These are phyloP conservation scores for Populus simonii DNA, from an alignment of 345 rosid species.

Conservation along the genomic window DNA sequence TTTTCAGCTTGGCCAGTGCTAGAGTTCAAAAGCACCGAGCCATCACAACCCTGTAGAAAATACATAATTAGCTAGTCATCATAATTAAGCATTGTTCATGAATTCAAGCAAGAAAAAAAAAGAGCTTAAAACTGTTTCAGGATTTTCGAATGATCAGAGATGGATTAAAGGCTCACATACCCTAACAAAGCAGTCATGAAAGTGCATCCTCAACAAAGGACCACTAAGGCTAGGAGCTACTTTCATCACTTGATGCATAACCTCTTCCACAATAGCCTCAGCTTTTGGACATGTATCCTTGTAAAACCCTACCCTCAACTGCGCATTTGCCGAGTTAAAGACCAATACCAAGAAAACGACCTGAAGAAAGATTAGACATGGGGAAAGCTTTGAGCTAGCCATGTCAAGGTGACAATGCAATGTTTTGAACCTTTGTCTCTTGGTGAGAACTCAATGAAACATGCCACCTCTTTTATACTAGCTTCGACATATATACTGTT, in stretches of 20 bases:
- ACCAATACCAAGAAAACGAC: conserved; percentile 19
- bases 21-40: conserved; percentile 60
- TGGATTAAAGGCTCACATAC: conserved; percentile 23
- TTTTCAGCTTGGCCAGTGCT: conserved; percentile 50
- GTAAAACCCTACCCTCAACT: conserved; percentile 58
- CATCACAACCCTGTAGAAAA: conserved; percentile 72
- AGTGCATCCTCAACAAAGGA: conserved; percentile 67
- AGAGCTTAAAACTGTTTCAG: neutral
- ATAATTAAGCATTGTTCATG: too few species aligned
- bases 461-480: neutral
- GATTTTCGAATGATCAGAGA: neutral
- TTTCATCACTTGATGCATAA: conserved; percentile 27
- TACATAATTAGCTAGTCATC: neutral
- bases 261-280: conserved; percentile 41
- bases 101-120: neutral
- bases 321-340: conserved; percentile 30
- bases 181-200: conserved; percentile 80
- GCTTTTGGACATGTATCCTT: conserved; percentile 43
- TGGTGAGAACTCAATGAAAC: neutral
- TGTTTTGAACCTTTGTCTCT: neutral
- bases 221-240: conserved; percentile 47
- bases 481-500: neutral
- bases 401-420: conserved; percentile 9
- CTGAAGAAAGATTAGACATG: conserved; percentile 24
- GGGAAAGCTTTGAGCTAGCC: conserved; percentile 29